A percentile compares a stretch with the other conserved stretches of the same genome.
Evolutionary conservation across 2,329 filamentous ascomycete species (phyloP).

Genomic region (Ophiostoma pallidulum): DNA sequence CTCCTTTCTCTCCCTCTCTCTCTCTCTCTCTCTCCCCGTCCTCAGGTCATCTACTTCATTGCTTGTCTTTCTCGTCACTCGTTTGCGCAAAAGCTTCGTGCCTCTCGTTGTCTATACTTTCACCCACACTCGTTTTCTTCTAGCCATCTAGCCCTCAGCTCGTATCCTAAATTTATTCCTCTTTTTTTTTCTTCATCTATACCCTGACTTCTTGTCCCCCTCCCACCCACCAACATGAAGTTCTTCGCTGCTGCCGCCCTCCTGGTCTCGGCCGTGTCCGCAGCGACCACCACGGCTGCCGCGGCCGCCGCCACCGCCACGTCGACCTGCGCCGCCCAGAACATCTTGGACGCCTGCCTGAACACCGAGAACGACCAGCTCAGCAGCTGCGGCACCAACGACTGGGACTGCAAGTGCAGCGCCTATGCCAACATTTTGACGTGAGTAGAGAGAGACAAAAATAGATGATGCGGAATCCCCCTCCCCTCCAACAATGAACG

Average conservation of each 20-base stretch:
- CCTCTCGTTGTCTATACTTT: not conserved
- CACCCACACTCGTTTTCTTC: not conserved
- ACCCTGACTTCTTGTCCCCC: not conserved
- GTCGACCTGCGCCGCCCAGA: slow-evolving; percentile 14
- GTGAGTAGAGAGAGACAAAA: slow-evolving; percentile 25
- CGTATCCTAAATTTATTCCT: no score
- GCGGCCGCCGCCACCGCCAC: slow-evolving; percentile 8
- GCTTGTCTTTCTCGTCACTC: slow-evolving; percentile 3
- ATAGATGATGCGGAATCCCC: not conserved
- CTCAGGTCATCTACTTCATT: not conserved
- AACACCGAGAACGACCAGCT: slow-evolving; percentile 29
- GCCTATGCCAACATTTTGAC: slow-evolving; percentile 36
- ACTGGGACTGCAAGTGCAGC: slow-evolving; percentile 40
- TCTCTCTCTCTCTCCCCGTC: not conserved
- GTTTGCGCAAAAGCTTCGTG: slow-evolving; percentile 4
- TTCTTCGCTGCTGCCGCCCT: slow-evolving; percentile 6
- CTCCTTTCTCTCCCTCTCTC: not conserved
- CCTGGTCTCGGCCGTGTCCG: slow-evolving; percentile 8
- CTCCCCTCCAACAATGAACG: not conserved
- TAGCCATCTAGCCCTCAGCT: not conserved
- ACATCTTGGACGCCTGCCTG: slow-evolving; percentile 18
- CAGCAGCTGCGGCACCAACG: slow-evolving; percentile 27
- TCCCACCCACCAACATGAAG: slow-evolving; percentile 10
- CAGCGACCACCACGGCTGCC: slow-evolving; percentile 10
- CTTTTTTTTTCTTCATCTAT: not conserved